Evolutionary conservation across 73 alveolate genomes (phyloP).

Genomic region (Uronychia binucleata): DNA sequence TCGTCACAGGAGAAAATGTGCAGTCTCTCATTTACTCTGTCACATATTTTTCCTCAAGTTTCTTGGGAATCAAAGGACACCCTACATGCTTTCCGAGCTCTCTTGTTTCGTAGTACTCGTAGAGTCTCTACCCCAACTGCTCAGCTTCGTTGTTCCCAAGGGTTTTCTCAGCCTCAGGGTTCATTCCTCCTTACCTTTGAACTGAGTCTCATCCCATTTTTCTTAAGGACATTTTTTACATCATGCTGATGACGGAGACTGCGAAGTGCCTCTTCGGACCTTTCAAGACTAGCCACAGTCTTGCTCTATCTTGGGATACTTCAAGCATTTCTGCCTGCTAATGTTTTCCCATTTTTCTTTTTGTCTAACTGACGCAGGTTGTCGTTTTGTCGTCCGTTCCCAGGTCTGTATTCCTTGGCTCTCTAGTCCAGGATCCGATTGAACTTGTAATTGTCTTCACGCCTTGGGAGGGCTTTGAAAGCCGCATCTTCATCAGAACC

Average conservation of each 20-base stretch:
- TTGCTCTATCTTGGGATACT: neutral
- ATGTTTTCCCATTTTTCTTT: neutral
- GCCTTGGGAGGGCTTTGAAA: neutral
- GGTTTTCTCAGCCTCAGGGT: neutral
- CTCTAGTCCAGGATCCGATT: neutral
- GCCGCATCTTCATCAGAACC: neutral
- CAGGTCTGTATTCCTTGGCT: neutral
- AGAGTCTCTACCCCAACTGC: neutral
- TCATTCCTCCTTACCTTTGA: neutral
- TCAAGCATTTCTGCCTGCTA: neutral
- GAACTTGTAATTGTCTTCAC: neutral
- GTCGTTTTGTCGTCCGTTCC: neutral
- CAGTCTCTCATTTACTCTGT: neutral
- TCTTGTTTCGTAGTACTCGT: neutral
- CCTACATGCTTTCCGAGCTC: neutral
- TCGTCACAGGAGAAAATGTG: neutral
- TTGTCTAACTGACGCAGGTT: neutral
- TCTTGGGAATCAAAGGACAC: neutral
- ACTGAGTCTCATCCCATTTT: neutral
- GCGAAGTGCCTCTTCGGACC: too few species aligned
- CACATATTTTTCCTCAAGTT: neutral
- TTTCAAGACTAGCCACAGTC: neutral
- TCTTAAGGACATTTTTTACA: neutral
- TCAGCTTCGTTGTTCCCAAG: neutral
- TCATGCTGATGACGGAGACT: neutral